Conservation (phyloP, 2,329 filamentous ascomycete species). For the Alternaria rosae region DNA sequence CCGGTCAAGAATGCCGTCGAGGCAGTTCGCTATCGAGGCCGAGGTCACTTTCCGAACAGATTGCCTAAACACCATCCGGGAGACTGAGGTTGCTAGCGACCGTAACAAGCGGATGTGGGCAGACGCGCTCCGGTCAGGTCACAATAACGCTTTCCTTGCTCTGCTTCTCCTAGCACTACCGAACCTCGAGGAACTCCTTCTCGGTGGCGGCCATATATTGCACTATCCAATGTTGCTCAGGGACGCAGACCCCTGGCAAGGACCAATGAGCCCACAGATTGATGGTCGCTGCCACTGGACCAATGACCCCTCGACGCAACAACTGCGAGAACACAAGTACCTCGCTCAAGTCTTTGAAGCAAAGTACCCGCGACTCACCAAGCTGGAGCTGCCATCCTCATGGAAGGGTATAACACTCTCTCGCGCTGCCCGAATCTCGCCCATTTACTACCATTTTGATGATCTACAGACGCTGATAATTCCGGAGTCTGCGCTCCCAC, state of each 20-base stretch:
- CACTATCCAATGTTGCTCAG: neutral
- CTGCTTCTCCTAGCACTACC: neutral
- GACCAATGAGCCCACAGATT: neutral
- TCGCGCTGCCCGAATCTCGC: neutral
- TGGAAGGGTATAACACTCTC: neutral
- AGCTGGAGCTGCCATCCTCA: neutral
- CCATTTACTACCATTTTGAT: neutral
- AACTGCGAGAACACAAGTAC: neutral
- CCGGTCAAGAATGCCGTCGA: neutral
- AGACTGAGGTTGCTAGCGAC: neutral
- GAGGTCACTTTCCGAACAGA: neutral
- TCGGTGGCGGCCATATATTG: neutral
- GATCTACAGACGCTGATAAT: neutral
- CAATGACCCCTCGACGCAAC: neutral
- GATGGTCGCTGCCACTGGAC: neutral
- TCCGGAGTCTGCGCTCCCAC: neutral
- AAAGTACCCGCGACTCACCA: neutral
- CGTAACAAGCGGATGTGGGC: neutral
- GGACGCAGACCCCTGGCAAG: neutral
- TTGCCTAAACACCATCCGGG: neutral
- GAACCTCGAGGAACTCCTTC: neutral
- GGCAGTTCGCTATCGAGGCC: neutral
- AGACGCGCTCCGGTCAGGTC: neutral
- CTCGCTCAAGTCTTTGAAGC: neutral
- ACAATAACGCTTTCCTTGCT: neutral